Base-by-base conservation (phyloP, 345 rosid genomes). In the Salix suchowensis region DNA sequence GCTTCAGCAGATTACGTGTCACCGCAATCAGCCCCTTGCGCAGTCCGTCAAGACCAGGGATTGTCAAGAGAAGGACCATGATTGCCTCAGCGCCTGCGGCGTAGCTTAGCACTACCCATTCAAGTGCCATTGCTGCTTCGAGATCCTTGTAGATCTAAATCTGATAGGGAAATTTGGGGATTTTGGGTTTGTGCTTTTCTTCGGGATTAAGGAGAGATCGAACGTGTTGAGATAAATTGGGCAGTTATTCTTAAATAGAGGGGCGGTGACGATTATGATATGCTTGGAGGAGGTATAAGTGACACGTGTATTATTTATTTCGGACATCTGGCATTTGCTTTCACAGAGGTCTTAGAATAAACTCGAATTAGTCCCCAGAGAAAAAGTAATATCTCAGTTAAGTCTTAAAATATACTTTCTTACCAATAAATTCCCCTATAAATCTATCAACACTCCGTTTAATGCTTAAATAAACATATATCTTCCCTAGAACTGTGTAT, bases 1-100 rank as follows among this genome's bases (percentile, higher is more conserved):
- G 84, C 55, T 82, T 82, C 70, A 82, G 84, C 32, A 78, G 85
- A 54, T 82, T 82, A n/a, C 85, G 82, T 1, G 82, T 82, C 7
- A 78, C 82, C 9, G 82, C 82, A 67, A 75, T 13, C 26, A 82
- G 67, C 1, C 85, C 85, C 60, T 55, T 71, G 11, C 82, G 85
- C 67, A 82, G 76, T 1, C 74, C 79, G 74, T 78, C 85, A 58
- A 82, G 85, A 70, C 85, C 85, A 0, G 82, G 85, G 37, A 82
- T 66, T 2, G 85, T 82, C 9, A 82, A 74, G 24, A 82, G 81
- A 28, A 82, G 79, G 61, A 82, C 82, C 85, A 82, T 82, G 76
- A 82, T 78, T 44, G 85, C 85, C 44, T 82, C 85, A 2, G 82
- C 81, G 4, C 74, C 85, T 5, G 85, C 85, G 5, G 79, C 85